Evolutionary conservation across 179 eudicot genomes (phyloP).

Genomic region (Actinidia chinensis): DNA sequence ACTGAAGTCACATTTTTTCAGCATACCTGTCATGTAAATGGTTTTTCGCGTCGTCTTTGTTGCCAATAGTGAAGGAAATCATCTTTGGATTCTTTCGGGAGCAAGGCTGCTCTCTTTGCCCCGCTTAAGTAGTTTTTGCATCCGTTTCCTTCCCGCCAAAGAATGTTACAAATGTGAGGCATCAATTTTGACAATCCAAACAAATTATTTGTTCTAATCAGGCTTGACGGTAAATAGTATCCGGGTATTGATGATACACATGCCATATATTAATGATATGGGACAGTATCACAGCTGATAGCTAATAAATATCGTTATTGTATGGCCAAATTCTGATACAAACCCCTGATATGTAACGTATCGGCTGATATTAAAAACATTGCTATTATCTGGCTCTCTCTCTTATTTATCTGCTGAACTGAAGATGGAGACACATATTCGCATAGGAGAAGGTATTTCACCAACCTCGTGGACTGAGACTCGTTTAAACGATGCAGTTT

Average conservation of each 20-base stretch:
- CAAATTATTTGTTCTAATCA: too few species aligned
- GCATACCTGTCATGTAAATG: slow-evolving; percentile 81
- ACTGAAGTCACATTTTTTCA: background rate
- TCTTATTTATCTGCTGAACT: slow-evolving; percentile 59
- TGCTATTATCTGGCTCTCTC: background rate
- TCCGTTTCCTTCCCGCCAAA: slow-evolving; percentile 52
- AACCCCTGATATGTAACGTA: too few species aligned
- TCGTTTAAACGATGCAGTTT: slow-evolving; percentile 73
- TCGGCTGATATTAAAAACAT: too few species aligned
- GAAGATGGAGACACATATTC: slow-evolving; percentile 91
- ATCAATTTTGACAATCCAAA: too few species aligned
- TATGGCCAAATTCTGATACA: too few species aligned
- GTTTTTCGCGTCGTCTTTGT: slow-evolving; percentile 58
- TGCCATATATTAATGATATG: too few species aligned
- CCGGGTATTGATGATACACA: too few species aligned
- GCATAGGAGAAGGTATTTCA: slow-evolving; percentile 80
- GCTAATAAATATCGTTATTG: too few species aligned
- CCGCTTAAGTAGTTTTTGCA: slow-evolving; percentile 71
- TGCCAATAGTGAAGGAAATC: slow-evolving; percentile 76
- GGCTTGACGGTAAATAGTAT: too few species aligned
- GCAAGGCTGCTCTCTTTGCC: slow-evolving; percentile 59
- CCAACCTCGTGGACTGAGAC: slow-evolving; percentile 51
- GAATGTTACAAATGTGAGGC: too few species aligned
- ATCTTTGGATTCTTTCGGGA: slow-evolving; percentile 55
- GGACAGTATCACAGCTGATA: too few species aligned